These are phyloP conservation scores for Ceratopteris richardii DNA, from an alignment of 75 land plant species.

Conservation along the genomic window DNA sequence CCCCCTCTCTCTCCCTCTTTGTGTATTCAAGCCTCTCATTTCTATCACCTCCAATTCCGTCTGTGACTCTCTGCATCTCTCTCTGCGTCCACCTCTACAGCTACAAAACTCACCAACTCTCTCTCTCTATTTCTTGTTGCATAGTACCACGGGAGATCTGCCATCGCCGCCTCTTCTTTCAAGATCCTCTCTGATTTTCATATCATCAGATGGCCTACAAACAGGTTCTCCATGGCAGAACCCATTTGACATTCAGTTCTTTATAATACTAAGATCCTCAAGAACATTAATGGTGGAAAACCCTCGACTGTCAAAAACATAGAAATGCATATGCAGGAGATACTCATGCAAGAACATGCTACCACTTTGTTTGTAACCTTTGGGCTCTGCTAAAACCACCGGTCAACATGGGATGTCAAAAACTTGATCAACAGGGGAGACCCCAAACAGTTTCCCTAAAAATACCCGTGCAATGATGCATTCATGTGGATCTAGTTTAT, in stretches of 20 bases:
- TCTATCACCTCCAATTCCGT: no score
- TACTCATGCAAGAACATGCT: slow-evolving; percentile 59
- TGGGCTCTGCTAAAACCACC: no score
- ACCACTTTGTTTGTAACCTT: no score
- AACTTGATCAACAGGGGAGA: slow-evolving; percentile 50
- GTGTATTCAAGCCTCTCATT: no score
- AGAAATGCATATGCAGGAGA: slow-evolving; percentile 55
- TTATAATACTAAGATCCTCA: slow-evolving; percentile 38
- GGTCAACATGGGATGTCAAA: slow-evolving; percentile 90
- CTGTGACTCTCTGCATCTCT: no score
- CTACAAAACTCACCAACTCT: slow-evolving; percentile 56
- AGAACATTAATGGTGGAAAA: slow-evolving; percentile 26
- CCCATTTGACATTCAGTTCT: slow-evolving; percentile 57
- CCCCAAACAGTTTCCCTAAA: slow-evolving; percentile 56
- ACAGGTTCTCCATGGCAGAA: slow-evolving; percentile 52
- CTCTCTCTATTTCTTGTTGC: no score
- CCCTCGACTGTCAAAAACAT: slow-evolving; percentile 60
- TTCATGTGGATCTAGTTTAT: slow-evolving; percentile 44
- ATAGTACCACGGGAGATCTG: slow-evolving; percentile 5
- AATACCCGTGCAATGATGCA: slow-evolving; percentile 39
- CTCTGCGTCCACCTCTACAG: slow-evolving; percentile 72
- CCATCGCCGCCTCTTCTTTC: slow-evolving; percentile 31
- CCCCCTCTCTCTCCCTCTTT: no score
- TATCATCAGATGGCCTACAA: slow-evolving; percentile 30
- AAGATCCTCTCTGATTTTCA: slow-evolving; percentile 19